Base-by-base conservation (phyloP, 805 yeast genomes). In the Wickerhamomyces queroliae region DNA sequence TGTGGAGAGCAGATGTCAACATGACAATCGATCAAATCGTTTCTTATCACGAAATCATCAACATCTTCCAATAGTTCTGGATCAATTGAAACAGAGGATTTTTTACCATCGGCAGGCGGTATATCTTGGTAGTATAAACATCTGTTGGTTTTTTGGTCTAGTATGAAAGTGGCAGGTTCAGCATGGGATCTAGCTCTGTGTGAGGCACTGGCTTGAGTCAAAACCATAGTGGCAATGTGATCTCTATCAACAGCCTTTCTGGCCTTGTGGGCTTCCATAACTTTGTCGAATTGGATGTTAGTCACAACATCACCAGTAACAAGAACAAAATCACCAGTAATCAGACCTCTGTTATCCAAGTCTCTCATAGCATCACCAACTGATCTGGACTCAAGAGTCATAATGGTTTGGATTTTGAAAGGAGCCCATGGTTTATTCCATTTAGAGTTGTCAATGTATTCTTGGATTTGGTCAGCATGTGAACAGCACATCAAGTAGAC, bases 301-400 rank as follows among this genome's bases (percentile, higher is more conserved):
- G 96, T 83, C n/a, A 93, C 87, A 16, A 91, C 95, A 59, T 93
- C 99, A 45, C 99, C 99, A 8, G 95, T 79, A 24, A 93, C 85
- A 27, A 93, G 69, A 40, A 93, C 66, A 54, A 93, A 93, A 61
- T 93, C 99, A 12, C 95, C 90, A 1, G 85, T 78, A 37, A 93
- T 86, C 41, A 91, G 66, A 6, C 96, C 96, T 51, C 95, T 72
- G 44, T 86, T 81, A 60, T 93, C 99, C 42, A 93, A 67, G 56
- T 91, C 98, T 59, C 99, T 75, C 95, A 93, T 86, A 17, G 95
- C 95, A 64, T 93, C 99, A 49, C 99, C 99, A 10, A 91, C 95
- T 21, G 95, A 85, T 60, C 90, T 68, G 10, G 93, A 80, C 59
- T 91, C 96, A 35, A 88, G 77, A 19, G 95, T 78, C 70, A 85